Base-by-base conservation (phyloP, 495 filamentous ascomycete genomes). In the Aspergillus coremiiformis region DNA sequence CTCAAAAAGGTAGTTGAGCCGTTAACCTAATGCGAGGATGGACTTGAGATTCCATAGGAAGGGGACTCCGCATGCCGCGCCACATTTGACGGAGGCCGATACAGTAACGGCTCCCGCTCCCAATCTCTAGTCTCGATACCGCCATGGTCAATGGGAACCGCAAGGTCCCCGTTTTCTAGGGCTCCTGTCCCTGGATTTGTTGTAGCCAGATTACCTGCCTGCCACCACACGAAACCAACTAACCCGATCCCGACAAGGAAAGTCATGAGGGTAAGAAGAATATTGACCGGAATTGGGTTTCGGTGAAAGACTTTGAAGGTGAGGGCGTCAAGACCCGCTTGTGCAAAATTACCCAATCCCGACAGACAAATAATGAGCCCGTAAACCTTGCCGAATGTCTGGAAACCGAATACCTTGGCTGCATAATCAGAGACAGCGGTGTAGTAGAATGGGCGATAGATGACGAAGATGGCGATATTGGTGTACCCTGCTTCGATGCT, bases 341-440 rank as follows among this genome's bases (percentile, higher is more conserved):
- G 92, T 15, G 77, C 80, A 58, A 98, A 92, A 66, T 95, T 96
- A 44, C 91, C 76, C 10, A 98, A 59, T 5, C 93, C 93, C 1
- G 90, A 84, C 3, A 93, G 64, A 62, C 89, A 96, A 52, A 96
- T 96, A 49, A 96, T 84, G 7, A 90, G 76, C n/a, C 93, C 93
- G 64, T 97, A 96, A 22, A 98, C 89, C 50, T 87, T 96, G 22
- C 92, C 92, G 56, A 96, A 97, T 0, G 91, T 96, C 53, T 81
- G 82, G 70, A 95, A 96, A 7, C 93, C 92, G 65, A 98, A 98
- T 27, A 98, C 92, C 68, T 96, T 96, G 26, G 90, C 91, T 39
- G 83, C 74, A 66, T 95, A 96, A 71, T 98, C 93, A 8, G 74
- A 78, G 1, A 78, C 73, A 2, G 75, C 65, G 11, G 75, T 78